Evolutionary conservation across 2,329 filamentous ascomycete genomes (phyloP).

Genomic region (Huntiella omanensis): DNA sequence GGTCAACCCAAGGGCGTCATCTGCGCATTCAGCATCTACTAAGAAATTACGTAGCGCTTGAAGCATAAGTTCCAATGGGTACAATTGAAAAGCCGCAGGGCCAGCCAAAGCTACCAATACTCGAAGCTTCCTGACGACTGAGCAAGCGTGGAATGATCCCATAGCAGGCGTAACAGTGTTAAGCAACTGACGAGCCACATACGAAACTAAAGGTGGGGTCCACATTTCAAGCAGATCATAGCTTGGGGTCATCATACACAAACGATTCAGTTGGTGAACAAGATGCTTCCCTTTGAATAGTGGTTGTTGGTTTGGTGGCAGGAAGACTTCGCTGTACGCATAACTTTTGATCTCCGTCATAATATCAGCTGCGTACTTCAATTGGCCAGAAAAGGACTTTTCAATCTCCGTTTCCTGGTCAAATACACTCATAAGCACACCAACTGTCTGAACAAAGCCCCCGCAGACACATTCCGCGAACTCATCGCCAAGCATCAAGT

Average conservation of each 20-base stretch:
- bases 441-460: slow-evolving; percentile 61
- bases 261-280: slow-evolving; percentile 51
- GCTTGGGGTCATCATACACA: slow-evolving; percentile 50
- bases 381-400: slow-evolving; percentile 41
- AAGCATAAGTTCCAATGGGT: slow-evolving; percentile 78
- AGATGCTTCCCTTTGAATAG: slow-evolving; percentile 66
- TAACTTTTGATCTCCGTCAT: slow-evolving; percentile 52
- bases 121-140: slow-evolving; percentile 69
- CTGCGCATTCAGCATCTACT: slow-evolving; percentile 68
- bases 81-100: slow-evolving; percentile 50
- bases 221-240: slow-evolving; percentile 49
- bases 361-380: slow-evolving; percentile 40
- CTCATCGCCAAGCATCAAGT: slow-evolving; percentile 46
- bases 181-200: slow-evolving; percentile 58
- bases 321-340: slow-evolving; percentile 41
- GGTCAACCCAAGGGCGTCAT: slow-evolving; percentile 73
- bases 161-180: slow-evolving; percentile 66
- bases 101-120: slow-evolving; percentile 67
- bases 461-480: slow-evolving; percentile 45
- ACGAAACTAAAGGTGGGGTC: slow-evolving; percentile 56
- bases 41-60: slow-evolving; percentile 63
- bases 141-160: slow-evolving; percentile 71
- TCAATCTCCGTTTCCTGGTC: slow-evolving; percentile 62
- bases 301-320: slow-evolving; percentile 72
- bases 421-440: slow-evolving; percentile 55